A percentile compares a stretch with the other conserved stretches of the same genome.
phyloP scores from a whole-genome alignment of 306 rosid species.

The Hippophae gyantsensis region DNA sequence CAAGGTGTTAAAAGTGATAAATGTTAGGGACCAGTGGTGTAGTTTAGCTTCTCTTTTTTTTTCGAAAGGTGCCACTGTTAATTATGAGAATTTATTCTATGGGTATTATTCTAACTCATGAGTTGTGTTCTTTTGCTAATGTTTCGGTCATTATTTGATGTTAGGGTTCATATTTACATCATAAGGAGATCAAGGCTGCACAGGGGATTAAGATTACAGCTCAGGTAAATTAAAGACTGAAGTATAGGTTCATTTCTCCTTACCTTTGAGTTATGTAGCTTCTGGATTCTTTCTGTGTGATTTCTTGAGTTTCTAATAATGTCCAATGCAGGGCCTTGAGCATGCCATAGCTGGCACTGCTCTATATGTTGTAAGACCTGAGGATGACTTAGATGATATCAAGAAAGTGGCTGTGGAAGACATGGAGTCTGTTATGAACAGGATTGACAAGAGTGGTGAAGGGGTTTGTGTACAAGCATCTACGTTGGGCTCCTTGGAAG shows the following conservation, averaged over 20 bases:
- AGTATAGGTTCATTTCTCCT: constrained; percentile 4
- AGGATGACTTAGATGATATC: constrained; percentile 69
- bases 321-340: constrained; percentile 67
- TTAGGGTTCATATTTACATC: constrained; percentile 88
- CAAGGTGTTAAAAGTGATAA: too few relatives aligned
- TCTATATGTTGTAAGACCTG: constrained; percentile 75
- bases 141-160: constrained; percentile 23
- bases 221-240: constrained; percentile 51
- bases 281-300: not conserved
- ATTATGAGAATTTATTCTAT: too few relatives aligned
- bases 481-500: constrained; percentile 93
- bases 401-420: constrained; percentile 78
- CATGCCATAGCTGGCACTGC: constrained; percentile 94
- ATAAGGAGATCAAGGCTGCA: constrained; percentile 95
- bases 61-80: too few relatives aligned
- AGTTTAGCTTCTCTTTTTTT: too few relatives aligned
- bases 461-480: constrained; percentile 99
- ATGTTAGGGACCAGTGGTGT: too few relatives aligned
- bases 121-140: not conserved
- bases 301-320: constrained; percentile 1
- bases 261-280: not conserved
- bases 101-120: too few relatives aligned
- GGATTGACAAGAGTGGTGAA: constrained; percentile 87
- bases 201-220: constrained; percentile 94
- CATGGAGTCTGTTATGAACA: constrained; percentile 66